These are phyloP conservation scores for Pichia phayaonensis DNA, from an alignment of 805 yeast genomes.

Conservation along the genomic window DNA sequence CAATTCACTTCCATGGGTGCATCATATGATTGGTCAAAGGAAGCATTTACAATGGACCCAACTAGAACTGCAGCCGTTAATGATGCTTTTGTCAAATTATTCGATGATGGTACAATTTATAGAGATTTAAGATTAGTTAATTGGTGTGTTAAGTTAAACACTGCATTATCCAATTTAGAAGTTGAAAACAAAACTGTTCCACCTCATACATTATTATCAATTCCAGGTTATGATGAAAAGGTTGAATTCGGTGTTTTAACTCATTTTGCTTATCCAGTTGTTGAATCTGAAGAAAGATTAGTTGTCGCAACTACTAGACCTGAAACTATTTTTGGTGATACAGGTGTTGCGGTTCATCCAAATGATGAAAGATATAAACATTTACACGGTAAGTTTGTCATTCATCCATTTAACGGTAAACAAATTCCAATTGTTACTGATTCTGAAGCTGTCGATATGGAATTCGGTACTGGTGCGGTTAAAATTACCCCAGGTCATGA, in stretches of 20 bases:
- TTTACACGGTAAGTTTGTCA: slow-evolving; percentile 85
- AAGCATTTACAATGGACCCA: slow-evolving; percentile 87
- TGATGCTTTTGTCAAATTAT: slow-evolving; percentile 86
- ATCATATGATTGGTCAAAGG: slow-evolving; percentile 93
- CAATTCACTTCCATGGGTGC: slow-evolving; percentile 90
- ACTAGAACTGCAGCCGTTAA: slow-evolving; percentile 69
- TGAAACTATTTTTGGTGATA: slow-evolving; percentile 96
- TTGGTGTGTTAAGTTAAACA: slow-evolving; percentile 93
- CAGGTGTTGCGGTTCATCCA: slow-evolving; percentile 97
- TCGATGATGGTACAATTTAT: slow-evolving; percentile 92
- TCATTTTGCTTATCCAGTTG: slow-evolving; percentile 88
- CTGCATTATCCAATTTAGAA: slow-evolving; percentile 93
- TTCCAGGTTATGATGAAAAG: slow-evolving; percentile 85
- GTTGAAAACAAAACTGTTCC: slow-evolving; percentile 87
- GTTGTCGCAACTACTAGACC: slow-evolving; percentile 98
- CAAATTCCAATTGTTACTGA: slow-evolving; percentile 85
- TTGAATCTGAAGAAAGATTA: slow-evolving; percentile 74
- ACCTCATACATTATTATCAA: slow-evolving; percentile 71
- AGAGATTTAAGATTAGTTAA: slow-evolving; percentile 89
- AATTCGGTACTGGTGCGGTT: slow-evolving; percentile 99
- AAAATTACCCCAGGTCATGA: slow-evolving; percentile 99
- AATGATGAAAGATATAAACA: slow-evolving; percentile 88
- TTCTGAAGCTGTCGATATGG: slow-evolving; percentile 95
- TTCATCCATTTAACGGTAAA: slow-evolving; percentile 85
- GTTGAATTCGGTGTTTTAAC: slow-evolving; percentile 96